Percentiles rank a stretch among this genome's conserved stretches.
Conservation (phyloP, 208 protist genomes). For the Wallacemonas sp. region DNA sequence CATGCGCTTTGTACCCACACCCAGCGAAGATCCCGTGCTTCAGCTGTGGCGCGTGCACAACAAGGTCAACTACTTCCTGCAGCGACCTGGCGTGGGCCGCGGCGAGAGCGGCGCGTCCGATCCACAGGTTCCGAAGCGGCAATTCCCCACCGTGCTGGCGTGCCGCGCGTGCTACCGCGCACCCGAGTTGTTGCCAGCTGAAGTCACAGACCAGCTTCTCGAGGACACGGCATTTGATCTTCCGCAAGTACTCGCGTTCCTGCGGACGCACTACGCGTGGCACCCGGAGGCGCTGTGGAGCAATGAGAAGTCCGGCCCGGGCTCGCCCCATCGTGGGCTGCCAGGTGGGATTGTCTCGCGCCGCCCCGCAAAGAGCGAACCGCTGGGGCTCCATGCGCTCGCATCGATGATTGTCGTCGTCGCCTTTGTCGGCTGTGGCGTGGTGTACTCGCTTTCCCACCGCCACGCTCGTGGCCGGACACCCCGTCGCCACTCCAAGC, state of each 20-base stretch:
- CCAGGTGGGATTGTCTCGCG: not conserved
- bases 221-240: not conserved
- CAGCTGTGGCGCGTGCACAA: constrained; percentile 81
- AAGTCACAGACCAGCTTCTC: not conserved
- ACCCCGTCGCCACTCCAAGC: constrained; percentile 8
- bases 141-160: constrained; percentile 28
- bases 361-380: not conserved
- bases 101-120: constrained; percentile 22
- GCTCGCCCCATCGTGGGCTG: not conserved
- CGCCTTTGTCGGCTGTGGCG: constrained; percentile 8
- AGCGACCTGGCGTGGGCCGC: constrained; percentile 11
- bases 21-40: constrained; percentile 27
- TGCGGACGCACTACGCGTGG: constrained; percentile 38
- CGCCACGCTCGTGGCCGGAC: not conserved
- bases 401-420: constrained; percentile 27
- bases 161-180: constrained; percentile 34
- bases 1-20: constrained; percentile 29
- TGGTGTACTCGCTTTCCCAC: constrained; percentile 19
- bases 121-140: constrained; percentile 61
- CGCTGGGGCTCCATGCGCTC: constrained; percentile 19
- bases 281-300: constrained; percentile 17
- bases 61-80: constrained; percentile 51
- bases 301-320: not conserved
- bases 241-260: constrained; percentile 16
- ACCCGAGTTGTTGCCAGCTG: not conserved